Percentiles rank a stretch among this genome's conserved stretches.
Evolutionary conservation across 2,329 filamentous ascomycete species (phyloP).

Genomic region (Xylariaceae sp.): DNA sequence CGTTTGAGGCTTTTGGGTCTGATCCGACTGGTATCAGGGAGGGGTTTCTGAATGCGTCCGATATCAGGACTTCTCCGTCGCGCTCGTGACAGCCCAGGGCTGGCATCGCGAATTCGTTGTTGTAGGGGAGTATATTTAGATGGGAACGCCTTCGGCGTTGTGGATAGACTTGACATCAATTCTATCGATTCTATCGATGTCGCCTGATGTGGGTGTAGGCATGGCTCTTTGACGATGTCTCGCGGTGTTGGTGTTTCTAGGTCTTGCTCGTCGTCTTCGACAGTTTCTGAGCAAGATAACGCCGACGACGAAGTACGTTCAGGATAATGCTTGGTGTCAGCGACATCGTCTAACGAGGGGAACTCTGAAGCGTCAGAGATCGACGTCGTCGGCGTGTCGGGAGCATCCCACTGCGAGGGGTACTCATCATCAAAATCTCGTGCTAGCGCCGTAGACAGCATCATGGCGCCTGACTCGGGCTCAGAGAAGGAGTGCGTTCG

Average conservation of each 20-base stretch:
- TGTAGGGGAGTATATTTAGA: slow-evolving; percentile 21
- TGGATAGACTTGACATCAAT: slow-evolving; percentile 23
- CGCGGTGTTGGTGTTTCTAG: slow-evolving; percentile 43
- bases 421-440: slow-evolving; percentile 41
- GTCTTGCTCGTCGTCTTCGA: slow-evolving; percentile 28
- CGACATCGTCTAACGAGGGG: slow-evolving; percentile 24
- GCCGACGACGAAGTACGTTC: slow-evolving; percentile 17
- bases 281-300: neutral
- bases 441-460: slow-evolving; percentile 31
- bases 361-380: slow-evolving; percentile 46
- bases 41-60: slow-evolving; percentile 49
- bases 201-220: slow-evolving; percentile 5
- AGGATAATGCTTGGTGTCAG: slow-evolving; percentile 2
- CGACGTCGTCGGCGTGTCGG: slow-evolving; percentile 43
- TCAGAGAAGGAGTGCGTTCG: slow-evolving; percentile 53
- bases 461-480: slow-evolving; percentile 44
- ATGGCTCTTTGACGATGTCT: slow-evolving; percentile 27
- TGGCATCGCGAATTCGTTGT: slow-evolving; percentile 31
- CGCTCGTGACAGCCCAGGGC: slow-evolving; percentile 33
- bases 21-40: slow-evolving; percentile 39
- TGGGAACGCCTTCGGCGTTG: slow-evolving; percentile 28
- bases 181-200: neutral
- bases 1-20: slow-evolving; percentile 41
- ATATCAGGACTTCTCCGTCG: slow-evolving; percentile 46
- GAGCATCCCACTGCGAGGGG: slow-evolving; percentile 44